Evolutionary conservation across 495 filamentous ascomycete species (phyloP).

Genomic region (Astrothelium subdiscretum): DNA sequence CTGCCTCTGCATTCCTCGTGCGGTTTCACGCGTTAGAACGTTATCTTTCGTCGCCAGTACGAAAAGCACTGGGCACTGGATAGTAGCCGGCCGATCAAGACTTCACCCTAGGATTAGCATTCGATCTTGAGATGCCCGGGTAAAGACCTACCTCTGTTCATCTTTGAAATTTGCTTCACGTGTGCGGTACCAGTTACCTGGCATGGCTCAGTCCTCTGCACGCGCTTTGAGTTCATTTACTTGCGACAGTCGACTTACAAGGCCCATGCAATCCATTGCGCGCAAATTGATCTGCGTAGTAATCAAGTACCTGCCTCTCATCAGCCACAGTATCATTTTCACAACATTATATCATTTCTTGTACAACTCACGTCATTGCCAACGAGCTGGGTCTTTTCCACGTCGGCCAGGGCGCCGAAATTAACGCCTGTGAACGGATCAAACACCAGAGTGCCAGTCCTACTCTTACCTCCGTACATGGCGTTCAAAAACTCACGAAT

Average conservation of each 20-base stretch:
- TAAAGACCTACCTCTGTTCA: constrained; percentile 33
- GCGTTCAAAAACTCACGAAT: constrained; percentile 57
- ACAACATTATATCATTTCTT: not conserved
- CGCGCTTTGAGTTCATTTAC: not conserved
- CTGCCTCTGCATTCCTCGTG: constrained; percentile 52
- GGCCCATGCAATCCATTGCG: constrained; percentile 66
- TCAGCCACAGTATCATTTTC: not conserved
- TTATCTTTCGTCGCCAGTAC: constrained; percentile 58
- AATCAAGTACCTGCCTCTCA: constrained; percentile 51
- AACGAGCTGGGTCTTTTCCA: constrained; percentile 44
- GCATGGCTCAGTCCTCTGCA: not conserved
- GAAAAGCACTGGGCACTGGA: constrained; percentile 62
- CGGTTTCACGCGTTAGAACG: constrained; percentile 51
- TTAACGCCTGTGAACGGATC: constrained; percentile 44
- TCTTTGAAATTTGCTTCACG: constrained; percentile 61
- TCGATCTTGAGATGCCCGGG: not conserved
- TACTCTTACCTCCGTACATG: constrained; percentile 53
- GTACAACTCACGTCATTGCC: constrained; percentile 41
- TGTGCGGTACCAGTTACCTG: constrained; percentile 76
- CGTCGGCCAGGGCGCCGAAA: constrained; percentile 37
- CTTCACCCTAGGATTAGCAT: not conserved
- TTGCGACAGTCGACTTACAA: constrained; percentile 33
- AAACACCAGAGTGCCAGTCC: constrained; percentile 43
- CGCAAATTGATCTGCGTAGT: constrained; percentile 58
- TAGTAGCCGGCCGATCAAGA: constrained; percentile 18